Base-by-base conservation (phyloP, 371 early-diverging fungal species). In the Lichtheimia ornata region DNA sequence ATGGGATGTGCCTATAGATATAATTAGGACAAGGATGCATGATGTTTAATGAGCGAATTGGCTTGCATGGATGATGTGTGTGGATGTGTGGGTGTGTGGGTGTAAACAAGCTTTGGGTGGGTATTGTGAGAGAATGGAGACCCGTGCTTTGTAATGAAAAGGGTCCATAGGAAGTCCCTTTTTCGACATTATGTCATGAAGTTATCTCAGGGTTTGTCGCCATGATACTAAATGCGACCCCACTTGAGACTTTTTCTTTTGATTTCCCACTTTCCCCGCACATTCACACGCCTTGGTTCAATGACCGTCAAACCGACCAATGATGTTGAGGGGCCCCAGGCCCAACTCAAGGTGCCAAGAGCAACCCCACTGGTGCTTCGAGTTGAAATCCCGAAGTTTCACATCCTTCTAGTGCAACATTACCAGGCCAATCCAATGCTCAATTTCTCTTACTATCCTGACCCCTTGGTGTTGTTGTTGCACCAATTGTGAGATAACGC, bases 381-480 rank as follows among this genome's bases (percentile, higher is more conserved):
- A 9, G 14, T 30, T 12, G 2, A 7, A 54, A 54, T 20, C 7
- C 57, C 44, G 45, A 27, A 11, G 45, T 28, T 56, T 56, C 57
- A 44, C 57, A 56, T 44, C 14, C 15, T 25, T 20, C 9, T 22
- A 13, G 57, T 56, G 57, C 20, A 25, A 56, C 57, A 22, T 22
- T 6, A 7, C 24, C 9, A 42, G 25, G 52, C 57, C 57, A 56
- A 56, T 56, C 24, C 22, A 5, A 7, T 17, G 4, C 27, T 0
- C 43, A 7, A 6, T 45, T 44, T 45, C 22, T 13, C 7, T 25
- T 56, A 43, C 57, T 56, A 56, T 41, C 40, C 57, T 56, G 24
- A 43, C 57, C 57, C 57, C 57, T 56, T 44, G 9, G n/a, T 22
- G 3, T 14, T 11, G 25, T 56, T 22, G 57, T 56, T 42, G 43